phyloP scores from a whole-genome alignment of 2,329 filamentous ascomycete genomes.

The Basipetospora chlamydospora region DNA sequence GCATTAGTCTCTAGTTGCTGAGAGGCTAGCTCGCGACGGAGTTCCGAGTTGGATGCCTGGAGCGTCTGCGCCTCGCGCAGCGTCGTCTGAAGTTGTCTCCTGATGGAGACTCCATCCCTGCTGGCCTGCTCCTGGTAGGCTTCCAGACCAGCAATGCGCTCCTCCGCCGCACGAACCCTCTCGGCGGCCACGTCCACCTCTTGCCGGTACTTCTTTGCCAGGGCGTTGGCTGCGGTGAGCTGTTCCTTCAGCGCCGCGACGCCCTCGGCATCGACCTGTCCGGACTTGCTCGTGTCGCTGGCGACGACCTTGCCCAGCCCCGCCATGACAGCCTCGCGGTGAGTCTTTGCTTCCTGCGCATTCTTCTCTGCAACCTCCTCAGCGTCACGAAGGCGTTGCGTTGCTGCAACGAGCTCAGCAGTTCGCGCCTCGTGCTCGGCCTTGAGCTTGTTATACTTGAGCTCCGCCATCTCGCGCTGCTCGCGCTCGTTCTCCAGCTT shows the following conservation, averaged over 20 bases:
- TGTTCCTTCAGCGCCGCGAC: slow-evolving; percentile 65
- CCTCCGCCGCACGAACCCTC: slow-evolving; percentile 82
- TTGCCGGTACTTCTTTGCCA: slow-evolving; percentile 79
- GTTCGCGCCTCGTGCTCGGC: slow-evolving; percentile 70
- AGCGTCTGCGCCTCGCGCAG: slow-evolving; percentile 74
- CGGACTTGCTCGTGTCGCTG: slow-evolving; percentile 32
- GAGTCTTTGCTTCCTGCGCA: slow-evolving; percentile 72
- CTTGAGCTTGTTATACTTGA: slow-evolving; percentile 61
- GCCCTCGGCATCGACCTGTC: slow-evolving; percentile 46
- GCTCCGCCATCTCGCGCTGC: slow-evolving; percentile 61
- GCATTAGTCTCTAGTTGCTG: slow-evolving; percentile 93
- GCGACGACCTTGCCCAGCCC: slow-evolving; percentile 63
- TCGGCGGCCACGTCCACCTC: slow-evolving; percentile 79
- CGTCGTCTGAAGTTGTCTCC: slow-evolving; percentile 75
- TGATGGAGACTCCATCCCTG: slow-evolving; percentile 76
- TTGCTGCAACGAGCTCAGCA: slow-evolving; percentile 60
- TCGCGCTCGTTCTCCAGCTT: slow-evolving; percentile 71
- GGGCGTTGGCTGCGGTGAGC: slow-evolving; percentile 57
- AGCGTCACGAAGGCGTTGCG: slow-evolving; percentile 63
- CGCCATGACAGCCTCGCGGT: slow-evolving; percentile 67
- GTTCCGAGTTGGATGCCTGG: slow-evolving; percentile 64
- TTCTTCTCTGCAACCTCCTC: slow-evolving; percentile 82
- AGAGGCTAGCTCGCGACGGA: slow-evolving; percentile 68
- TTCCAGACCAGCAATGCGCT: slow-evolving; percentile 90
- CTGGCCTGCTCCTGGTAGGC: slow-evolving; percentile 96